Base-by-base conservation (phyloP, 2,329 filamentous ascomycete genomes). In the Sphaerulina vaccinii region DNA sequence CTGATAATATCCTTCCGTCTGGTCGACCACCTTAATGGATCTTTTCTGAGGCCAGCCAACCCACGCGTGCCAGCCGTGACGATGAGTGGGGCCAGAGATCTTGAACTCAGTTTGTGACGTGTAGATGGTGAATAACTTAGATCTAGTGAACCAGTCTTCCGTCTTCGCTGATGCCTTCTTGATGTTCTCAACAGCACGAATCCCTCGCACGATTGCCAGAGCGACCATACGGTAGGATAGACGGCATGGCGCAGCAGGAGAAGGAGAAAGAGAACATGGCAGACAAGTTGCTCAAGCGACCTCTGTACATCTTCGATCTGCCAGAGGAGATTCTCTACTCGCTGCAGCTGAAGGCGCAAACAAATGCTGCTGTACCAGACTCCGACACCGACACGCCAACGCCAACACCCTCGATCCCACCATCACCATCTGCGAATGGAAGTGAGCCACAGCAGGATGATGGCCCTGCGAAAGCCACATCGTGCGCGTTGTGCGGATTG, bases 401-500 rank as follows among this genome's bases (percentile, higher is more conserved):
- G 61, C 68, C 24, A 22, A 40, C 43, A 9, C 29, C 58, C 35
- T 29, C 23, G 8, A 35, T 42, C 16, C 35, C 55, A 8, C 13
- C 33, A 5, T 32, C 54, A 8, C 15, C 56, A 18, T 36, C 51
- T 1, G 56, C 35, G n/a, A 65, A 70, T 35, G 57, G 64, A 5
- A 37, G 3, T 21, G 51, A 74, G 10, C n/a, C n/a, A n/a, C 69
- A 68, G 29, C 65, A 73, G 18, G 73, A 73, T 62, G 65, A 68
- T 57, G 70, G 73, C 65, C 71, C 73, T 59, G 62, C 78, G 54
- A 78, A 80, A 32, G 80, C 87, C 5, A 90, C 88, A 52, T 81
- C 89, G 11, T 99, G 93, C 69, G 83, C 85, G 1, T 78, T 97
- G 3, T 99, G 93, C 71, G 77, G 79, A 33, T 78, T 90, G 32